Percentiles rank a stretch among this genome's conserved stretches.
Conservation (phyloP, 257 asterid genomes). For the Cinchona pubescens region DNA sequence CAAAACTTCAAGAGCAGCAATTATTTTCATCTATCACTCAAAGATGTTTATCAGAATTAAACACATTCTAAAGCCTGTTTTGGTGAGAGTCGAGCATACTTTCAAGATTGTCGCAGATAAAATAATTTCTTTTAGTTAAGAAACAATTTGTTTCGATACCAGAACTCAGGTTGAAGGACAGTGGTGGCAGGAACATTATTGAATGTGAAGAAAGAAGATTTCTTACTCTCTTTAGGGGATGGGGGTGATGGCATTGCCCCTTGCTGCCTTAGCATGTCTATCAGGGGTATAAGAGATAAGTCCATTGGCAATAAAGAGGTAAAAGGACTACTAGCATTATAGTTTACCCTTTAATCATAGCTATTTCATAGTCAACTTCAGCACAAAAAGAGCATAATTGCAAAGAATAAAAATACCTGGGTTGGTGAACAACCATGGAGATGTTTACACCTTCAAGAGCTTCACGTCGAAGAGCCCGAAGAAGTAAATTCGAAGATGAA, state of each 20-base stretch:
- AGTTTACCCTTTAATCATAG: neutral
- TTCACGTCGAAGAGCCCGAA: conserved; percentile 91
- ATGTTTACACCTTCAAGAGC: conserved; percentile 95
- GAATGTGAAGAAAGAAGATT: neutral
- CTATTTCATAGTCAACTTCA: neutral
- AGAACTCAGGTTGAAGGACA: neutral
- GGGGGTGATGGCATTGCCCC: neutral
- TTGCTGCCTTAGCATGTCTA: neutral
- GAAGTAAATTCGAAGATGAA: conserved; percentile 86
- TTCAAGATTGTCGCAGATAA: neutral
- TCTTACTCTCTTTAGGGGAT: neutral
- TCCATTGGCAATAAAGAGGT: neutral
- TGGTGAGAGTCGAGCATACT: neutral
- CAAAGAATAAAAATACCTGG: conserved; percentile 45
- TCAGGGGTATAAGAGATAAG: neutral
- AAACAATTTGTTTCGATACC: neutral
- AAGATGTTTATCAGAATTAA: neutral
- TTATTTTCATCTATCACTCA: neutral
- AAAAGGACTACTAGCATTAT: neutral
- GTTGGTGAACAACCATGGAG: conserved; percentile 98
- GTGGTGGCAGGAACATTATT: neutral
- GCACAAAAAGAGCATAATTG: neutral
- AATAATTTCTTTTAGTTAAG: neutral
- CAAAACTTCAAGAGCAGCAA: neutral
- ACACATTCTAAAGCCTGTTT: neutral